phyloP scores from a whole-genome alignment of 2,329 filamentous ascomycete genomes.

The Diaporthe nobilis region DNA sequence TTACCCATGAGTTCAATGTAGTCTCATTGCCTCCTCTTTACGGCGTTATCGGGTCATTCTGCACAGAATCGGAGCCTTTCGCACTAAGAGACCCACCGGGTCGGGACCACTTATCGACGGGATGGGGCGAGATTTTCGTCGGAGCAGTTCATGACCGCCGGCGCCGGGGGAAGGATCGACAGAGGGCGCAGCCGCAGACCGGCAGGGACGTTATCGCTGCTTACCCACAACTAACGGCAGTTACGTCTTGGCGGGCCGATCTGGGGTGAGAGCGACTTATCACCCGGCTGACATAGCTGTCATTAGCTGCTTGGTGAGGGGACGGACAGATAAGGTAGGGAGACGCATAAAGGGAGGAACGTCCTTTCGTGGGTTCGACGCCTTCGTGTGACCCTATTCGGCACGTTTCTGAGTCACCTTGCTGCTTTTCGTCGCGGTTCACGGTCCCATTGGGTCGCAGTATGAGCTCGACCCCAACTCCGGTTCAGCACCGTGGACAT shows the following conservation, averaged over 20 bases:
- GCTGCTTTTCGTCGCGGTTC: neutral
- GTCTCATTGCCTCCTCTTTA: neutral
- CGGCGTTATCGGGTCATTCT: slow-evolving; percentile 5
- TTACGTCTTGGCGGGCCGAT: slow-evolving; percentile 14
- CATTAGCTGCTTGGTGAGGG: neutral
- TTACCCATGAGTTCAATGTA: neutral
- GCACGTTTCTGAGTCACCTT: neutral
- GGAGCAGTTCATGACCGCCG: slow-evolving; percentile 24
- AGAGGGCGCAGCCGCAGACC: slow-evolving; percentile 14
- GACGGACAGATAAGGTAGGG: slow-evolving; percentile 4
- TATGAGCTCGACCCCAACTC: slow-evolving; percentile 6
- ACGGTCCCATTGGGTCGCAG: slow-evolving; percentile 9
- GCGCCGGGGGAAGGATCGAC: slow-evolving; percentile 23
- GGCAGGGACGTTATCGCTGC: slow-evolving; percentile 27
- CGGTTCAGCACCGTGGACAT: neutral
- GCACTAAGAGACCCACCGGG: neutral
- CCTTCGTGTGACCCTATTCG: slow-evolving; percentile 5
- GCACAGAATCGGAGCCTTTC: slow-evolving; percentile 12
- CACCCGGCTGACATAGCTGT: slow-evolving; percentile 8
- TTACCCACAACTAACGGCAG: slow-evolving; percentile 26
- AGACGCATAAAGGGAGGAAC: neutral
- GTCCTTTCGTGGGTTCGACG: neutral
- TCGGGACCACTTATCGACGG: slow-evolving; percentile 12
- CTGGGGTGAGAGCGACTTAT: slow-evolving; percentile 24
- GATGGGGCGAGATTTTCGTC: slow-evolving; percentile 32